Evolutionary conservation across 148 eudicot species (phyloP).

Genomic region (Fagopyrum homotropicum): DNA sequence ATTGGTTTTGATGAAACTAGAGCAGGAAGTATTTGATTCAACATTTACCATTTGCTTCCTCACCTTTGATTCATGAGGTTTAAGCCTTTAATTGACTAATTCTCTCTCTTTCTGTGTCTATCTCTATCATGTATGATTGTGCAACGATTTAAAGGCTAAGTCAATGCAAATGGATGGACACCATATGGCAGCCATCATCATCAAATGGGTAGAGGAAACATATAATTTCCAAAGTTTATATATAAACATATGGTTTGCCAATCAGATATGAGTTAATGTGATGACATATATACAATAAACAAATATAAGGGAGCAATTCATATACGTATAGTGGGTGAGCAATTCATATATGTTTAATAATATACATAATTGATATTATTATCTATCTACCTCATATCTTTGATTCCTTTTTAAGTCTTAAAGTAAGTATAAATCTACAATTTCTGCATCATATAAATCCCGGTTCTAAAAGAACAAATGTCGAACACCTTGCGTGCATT

Average conservation of each 20-base stretch:
- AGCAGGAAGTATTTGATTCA: constrained; percentile 11
- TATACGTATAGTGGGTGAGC: constrained; percentile 9
- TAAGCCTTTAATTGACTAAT: constrained; percentile 8
- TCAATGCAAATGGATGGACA: not conserved
- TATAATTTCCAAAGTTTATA: not conserved
- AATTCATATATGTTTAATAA: not conserved
- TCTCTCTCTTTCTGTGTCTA: not conserved
- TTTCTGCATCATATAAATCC: not conserved
- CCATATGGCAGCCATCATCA: constrained; percentile 2
- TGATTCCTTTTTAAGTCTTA: not conserved
- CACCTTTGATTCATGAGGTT: constrained; percentile 11
- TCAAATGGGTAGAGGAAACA: not conserved
- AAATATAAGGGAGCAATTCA: constrained; percentile 1
- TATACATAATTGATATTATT: not conserved
- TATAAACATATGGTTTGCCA: constrained; percentile 1
- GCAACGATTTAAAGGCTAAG: not conserved
- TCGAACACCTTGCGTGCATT: constrained; percentile 4
- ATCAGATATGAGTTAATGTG: not conserved
- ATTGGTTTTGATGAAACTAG: constrained; percentile 19
- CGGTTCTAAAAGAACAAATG: not conserved
- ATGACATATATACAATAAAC: not conserved
- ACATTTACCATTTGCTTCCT: constrained; percentile 18
- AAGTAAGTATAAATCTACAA: not conserved
- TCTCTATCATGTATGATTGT: not conserved
- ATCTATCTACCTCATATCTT: not conserved